Percentiles rank a stretch among this genome's conserved stretches.
Conservation (phyloP, 495 filamentous ascomycete genomes). For the Lophiostoma macrostomum region DNA sequence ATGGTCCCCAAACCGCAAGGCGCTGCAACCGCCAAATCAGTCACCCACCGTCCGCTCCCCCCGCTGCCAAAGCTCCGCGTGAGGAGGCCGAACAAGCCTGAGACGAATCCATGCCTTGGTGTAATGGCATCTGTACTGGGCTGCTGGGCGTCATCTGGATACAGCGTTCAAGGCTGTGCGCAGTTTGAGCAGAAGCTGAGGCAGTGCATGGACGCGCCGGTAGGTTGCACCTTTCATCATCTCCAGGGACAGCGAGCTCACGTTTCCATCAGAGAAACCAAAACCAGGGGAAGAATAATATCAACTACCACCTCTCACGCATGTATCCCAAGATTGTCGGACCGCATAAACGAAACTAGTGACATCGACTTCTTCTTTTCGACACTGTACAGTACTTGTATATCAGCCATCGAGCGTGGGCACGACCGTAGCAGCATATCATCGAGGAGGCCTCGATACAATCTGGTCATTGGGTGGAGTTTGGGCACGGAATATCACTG, state of each 20-base stretch:
- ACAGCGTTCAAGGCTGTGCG: conserved; percentile 69
- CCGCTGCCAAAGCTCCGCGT: conserved; percentile 82
- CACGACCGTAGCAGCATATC: too few species aligned
- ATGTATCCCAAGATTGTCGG: conserved; percentile 77
- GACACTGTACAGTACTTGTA: conserved; percentile 9
- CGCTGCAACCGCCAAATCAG: conserved; percentile 27
- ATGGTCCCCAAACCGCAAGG: conserved; percentile 51
- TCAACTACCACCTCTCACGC: conserved; percentile 91
- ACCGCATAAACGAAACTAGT: conserved; percentile 69
- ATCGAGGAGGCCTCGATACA: too few species aligned
- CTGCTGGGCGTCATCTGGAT: conserved; percentile 91
- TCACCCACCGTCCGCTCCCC: conserved; percentile 66
- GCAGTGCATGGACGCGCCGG: conserved; percentile 89
- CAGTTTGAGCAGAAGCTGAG: conserved; percentile 76
- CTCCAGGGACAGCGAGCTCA: not conserved
- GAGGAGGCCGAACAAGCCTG: conserved; percentile 70
- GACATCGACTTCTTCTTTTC: too few species aligned
- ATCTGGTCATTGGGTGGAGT: too few species aligned
- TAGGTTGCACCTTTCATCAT: conserved; percentile 39
- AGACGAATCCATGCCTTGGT: conserved; percentile 73
- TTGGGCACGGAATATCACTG: too few species aligned
- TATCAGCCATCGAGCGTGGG: too few species aligned
- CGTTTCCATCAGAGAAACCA: conserved; percentile 54
- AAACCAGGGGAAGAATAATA: conserved; percentile 70
- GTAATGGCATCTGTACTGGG: conserved; percentile 89